Percentiles rank a stretch among this genome's conserved stretches.
These are phyloP conservation scores for Aspergillus baeticus DNA, from an alignment of 495 filamentous ascomycete species.

Conservation along the genomic window DNA sequence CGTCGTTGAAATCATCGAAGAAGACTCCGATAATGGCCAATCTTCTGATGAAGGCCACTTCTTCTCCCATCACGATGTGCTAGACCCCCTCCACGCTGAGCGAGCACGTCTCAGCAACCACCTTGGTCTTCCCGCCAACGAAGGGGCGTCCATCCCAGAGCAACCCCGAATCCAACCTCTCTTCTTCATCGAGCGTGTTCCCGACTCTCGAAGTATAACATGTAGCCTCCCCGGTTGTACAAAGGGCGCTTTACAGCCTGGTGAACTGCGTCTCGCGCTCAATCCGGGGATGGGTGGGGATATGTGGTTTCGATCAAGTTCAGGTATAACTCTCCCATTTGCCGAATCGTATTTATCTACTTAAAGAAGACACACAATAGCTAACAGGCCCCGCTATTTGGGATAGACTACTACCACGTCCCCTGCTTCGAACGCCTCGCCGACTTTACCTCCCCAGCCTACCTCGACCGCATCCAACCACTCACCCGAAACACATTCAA, in stretches of 20 bases:
- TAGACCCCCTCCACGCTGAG: background rate
- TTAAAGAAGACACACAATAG: background rate
- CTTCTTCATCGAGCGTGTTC: conserved; percentile 7
- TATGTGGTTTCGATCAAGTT: conserved; percentile 1
- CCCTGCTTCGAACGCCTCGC: conserved; percentile 2
- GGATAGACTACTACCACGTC: conserved; percentile 8
- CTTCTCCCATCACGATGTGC: too few species aligned
- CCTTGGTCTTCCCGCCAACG: background rate
- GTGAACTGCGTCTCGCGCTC: background rate
- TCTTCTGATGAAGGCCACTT: too few species aligned
- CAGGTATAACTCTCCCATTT: background rate
- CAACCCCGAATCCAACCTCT: background rate
- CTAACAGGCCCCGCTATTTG: background rate
- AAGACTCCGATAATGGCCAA: background rate
- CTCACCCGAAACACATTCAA: conserved; percentile 7
- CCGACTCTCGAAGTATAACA: background rate
- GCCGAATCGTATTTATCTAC: background rate
- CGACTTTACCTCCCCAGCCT: background rate
- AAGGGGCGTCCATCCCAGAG: background rate
- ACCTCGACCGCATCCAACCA: conserved; percentile 4
- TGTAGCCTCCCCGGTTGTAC: conserved; percentile 5
- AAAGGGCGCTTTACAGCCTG: background rate
- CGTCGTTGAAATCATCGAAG: background rate
- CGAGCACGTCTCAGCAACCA: background rate
- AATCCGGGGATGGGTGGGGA: conserved; percentile 4